Conservation (phyloP, 83 land plant genomes). For the Thuja plicata region DNA sequence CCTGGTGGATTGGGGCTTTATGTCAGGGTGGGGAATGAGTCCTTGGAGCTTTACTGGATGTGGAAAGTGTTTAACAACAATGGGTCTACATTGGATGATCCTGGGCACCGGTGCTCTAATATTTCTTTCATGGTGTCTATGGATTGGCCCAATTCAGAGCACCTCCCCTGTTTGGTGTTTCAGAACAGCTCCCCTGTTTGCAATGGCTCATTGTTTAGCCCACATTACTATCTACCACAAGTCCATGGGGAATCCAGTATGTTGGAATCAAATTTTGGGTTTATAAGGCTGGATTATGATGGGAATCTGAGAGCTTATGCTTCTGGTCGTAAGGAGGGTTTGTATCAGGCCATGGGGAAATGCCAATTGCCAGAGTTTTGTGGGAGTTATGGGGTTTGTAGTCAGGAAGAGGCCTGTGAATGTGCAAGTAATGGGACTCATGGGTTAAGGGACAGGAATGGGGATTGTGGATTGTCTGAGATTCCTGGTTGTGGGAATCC, state of each 20-base stretch:
- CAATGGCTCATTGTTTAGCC: not conserved
- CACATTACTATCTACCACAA: not conserved
- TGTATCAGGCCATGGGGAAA: not conserved
- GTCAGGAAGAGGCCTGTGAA: not conserved
- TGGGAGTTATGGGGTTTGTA: not conserved
- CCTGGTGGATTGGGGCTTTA: not conserved
- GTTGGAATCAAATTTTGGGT: no score
- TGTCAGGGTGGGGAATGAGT: not conserved
- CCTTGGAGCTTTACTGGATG: conserved; percentile 1
- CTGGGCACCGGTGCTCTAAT: not conserved
- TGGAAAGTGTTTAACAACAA: not conserved
- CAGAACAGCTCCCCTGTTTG: not conserved
- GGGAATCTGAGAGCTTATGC: conserved; percentile 11
- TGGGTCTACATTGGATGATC: not conserved
- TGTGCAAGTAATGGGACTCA: not conserved
- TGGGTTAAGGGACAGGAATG: not conserved
- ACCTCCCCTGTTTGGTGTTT: not conserved
- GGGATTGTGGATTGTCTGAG: not conserved
- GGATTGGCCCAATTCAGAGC: not conserved
- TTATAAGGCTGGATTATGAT: not conserved
- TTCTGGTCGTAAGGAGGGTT: not conserved
- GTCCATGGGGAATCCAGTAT: not conserved
- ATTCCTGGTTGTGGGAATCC: not conserved
- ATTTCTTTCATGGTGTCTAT: not conserved
- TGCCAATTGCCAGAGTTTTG: not conserved